These are phyloP conservation scores for Candolleomyces eurysporus DNA, from an alignment of 768 basidiomycete species.

Conservation along the genomic window DNA sequence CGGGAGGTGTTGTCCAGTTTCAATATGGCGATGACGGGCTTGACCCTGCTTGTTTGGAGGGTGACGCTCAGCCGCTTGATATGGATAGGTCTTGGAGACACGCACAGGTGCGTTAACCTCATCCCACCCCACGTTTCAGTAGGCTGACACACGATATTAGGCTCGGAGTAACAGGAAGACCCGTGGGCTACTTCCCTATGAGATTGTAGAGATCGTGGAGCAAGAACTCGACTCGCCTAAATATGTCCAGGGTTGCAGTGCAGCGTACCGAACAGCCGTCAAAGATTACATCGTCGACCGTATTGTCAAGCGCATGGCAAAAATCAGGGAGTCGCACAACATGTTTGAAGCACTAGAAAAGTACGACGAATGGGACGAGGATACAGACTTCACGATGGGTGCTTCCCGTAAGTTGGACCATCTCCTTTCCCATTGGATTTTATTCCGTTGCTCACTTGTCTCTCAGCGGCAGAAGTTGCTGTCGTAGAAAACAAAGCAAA, in stretches of 20 bases:
- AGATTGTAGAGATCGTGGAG: constrained; percentile 75
- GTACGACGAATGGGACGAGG: constrained; percentile 72
- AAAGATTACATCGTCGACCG: constrained; percentile 67
- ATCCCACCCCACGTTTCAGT: not conserved
- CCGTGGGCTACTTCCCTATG: constrained; percentile 77
- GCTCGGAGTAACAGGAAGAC: constrained; percentile 59
- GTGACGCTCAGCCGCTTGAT: constrained; percentile 92
- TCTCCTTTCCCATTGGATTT: not conserved
- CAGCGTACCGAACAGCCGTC: constrained; percentile 66
- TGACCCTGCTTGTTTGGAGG: constrained; percentile 95
- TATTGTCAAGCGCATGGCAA: constrained; percentile 65
- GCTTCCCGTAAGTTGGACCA: constrained; percentile 62
- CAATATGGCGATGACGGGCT: constrained; percentile 95
- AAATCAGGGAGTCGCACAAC: constrained; percentile 65
- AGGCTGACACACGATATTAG: constrained; percentile 32
- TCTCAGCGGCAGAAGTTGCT: constrained; percentile 53
- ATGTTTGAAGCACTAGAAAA: constrained; percentile 83
- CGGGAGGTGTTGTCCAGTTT: constrained; percentile 96
- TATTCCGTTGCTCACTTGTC: constrained; percentile 4
- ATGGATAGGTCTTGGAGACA: constrained; percentile 86
- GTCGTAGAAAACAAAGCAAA: constrained; percentile 89
- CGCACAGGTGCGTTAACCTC: constrained; percentile 53
- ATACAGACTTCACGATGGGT: constrained; percentile 74
- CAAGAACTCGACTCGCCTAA: constrained; percentile 52
- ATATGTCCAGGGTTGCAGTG: constrained; percentile 70